A percentile compares a stretch with the other conserved stretches of the same genome.
phyloP scores from a whole-genome alignment of 768 basidiomycete species.

The Butyriboletus loyo region DNA sequence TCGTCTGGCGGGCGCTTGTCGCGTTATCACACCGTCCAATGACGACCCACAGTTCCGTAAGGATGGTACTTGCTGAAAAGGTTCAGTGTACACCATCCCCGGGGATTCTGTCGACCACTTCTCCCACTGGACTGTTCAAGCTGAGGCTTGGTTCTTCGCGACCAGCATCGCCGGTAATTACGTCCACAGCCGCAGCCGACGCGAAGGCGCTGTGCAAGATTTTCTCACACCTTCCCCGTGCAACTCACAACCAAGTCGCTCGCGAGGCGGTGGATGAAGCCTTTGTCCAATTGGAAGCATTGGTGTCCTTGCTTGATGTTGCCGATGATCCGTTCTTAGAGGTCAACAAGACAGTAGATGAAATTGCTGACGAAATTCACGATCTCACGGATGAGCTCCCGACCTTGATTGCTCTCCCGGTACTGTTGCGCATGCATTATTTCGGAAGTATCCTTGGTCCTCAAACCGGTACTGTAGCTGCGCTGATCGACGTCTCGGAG shows the following conservation, averaged over 20 bases:
- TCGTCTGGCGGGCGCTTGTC: conserved; percentile 73
- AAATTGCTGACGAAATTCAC: conserved; percentile 43
- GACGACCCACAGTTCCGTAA: conserved; percentile 40
- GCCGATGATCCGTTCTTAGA: conserved; percentile 33
- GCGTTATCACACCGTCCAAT: conserved; percentile 63
- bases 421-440: conserved; percentile 52
- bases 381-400: conserved; percentile 62
- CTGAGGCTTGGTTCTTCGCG: conserved; percentile 67
- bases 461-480: conserved; percentile 39
- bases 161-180: conserved; percentile 54
- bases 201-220: conserved; percentile 61
- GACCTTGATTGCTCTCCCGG: conserved; percentile 68
- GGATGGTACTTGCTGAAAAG: conserved; percentile 34
- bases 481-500: conserved; percentile 56
- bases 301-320: conserved; percentile 56
- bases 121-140: conserved; percentile 56
- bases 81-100: conserved; percentile 39
- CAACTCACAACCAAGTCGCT: conserved; percentile 55
- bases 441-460: conserved; percentile 1
- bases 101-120: conserved; percentile 53
- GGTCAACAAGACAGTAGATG: conserved; percentile 20
- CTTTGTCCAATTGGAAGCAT: conserved; percentile 57
- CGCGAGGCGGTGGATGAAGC: conserved; percentile 81
- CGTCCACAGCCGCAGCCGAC: conserved; percentile 51
- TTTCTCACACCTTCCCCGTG: conserved; percentile 58